A percentile compares a stretch with the other conserved stretches of the same genome.
Conservation (phyloP, 768 basidiomycete genomes). For the Albatrellus ellisii region DNA sequence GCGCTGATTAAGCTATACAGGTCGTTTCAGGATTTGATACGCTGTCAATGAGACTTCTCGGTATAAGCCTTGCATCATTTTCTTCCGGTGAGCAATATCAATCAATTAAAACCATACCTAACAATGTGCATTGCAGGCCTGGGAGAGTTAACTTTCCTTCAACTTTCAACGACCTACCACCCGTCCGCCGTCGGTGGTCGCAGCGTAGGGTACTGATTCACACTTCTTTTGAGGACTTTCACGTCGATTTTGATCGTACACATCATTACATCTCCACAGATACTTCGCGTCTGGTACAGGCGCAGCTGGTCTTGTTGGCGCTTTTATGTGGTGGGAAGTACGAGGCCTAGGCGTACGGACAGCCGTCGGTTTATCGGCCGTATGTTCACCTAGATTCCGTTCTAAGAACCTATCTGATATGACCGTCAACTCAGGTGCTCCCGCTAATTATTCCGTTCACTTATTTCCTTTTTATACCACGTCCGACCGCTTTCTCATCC, state of each 20-base stretch:
- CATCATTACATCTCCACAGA: slow-evolving; percentile 20
- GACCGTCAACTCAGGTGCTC: slow-evolving; percentile 39
- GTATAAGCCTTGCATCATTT: slow-evolving; percentile 10
- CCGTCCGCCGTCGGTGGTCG: slow-evolving; percentile 59
- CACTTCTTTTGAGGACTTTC: neutral
- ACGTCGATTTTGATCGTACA: neutral
- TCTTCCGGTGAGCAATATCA: slow-evolving; percentile 3
- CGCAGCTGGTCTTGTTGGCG: slow-evolving; percentile 85
- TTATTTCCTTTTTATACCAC: slow-evolving; percentile 70
- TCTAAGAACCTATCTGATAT: neutral
- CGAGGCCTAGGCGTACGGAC: slow-evolving; percentile 69
- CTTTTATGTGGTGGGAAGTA: slow-evolving; percentile 91
- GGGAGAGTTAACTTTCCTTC: slow-evolving; percentile 90
- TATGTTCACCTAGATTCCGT: slow-evolving; percentile 23
- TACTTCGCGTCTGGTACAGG: slow-evolving; percentile 95
- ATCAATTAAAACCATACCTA: slow-evolving; percentile 1
- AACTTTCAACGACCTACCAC: slow-evolving; percentile 76
- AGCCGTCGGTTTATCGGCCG: slow-evolving; percentile 77
- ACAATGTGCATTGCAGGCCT: slow-evolving; percentile 37
- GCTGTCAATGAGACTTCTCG: slow-evolving; percentile 9
- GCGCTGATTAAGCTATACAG: no score
- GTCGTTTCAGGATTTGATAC: slow-evolving; percentile 10
- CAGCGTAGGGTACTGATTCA: slow-evolving; percentile 54
- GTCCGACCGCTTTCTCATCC: slow-evolving; percentile 33
- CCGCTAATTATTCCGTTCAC: slow-evolving; percentile 70